A percentile compares a stretch with the other conserved stretches of the same genome.
Conservation (phyloP, 2,329 filamentous ascomycete genomes). For the Xylariaceae sp. region DNA sequence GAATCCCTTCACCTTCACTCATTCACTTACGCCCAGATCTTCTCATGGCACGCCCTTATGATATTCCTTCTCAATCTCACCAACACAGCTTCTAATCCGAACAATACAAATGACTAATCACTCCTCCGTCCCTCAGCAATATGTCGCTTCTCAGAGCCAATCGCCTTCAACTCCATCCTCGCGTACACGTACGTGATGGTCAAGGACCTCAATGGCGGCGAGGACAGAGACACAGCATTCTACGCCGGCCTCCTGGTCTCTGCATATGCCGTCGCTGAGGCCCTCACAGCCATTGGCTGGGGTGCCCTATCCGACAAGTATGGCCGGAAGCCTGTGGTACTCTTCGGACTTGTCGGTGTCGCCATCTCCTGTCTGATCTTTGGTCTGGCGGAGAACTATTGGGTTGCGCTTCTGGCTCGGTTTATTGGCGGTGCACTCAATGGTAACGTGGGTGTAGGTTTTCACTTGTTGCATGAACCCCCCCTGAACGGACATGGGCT, state of each 20-base stretch:
- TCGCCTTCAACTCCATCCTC: constrained; percentile 42
- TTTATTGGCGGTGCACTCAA: constrained; percentile 38
- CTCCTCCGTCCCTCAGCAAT: constrained; percentile 31
- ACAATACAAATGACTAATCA: not conserved
- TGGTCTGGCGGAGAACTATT: constrained; percentile 38
- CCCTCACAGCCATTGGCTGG: constrained; percentile 40
- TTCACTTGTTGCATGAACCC: not conserved
- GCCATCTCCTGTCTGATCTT: constrained; percentile 39
- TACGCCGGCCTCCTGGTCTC: constrained; percentile 45
- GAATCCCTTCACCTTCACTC: constrained; percentile 32
- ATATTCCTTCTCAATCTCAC: not conserved
- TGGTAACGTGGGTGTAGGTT: constrained; percentile 36
- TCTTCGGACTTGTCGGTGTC: constrained; percentile 34
- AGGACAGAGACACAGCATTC: constrained; percentile 41
- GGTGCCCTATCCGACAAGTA: constrained; percentile 38
- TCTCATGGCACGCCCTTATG: not conserved
- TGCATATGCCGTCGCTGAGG: constrained; percentile 41
- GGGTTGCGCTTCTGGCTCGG: constrained; percentile 39
- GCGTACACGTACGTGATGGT: constrained; percentile 42
- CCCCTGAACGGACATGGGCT: not conserved
- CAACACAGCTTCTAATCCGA: not conserved
- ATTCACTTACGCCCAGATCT: not conserved
- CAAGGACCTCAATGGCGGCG: constrained; percentile 31
- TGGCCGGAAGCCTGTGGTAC: constrained; percentile 35
- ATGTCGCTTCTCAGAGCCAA: constrained; percentile 42